Percentiles rank a stretch among this genome's conserved stretches.
These are phyloP conservation scores for Leishmania martiniquensis DNA, from an alignment of 208 protist genomes.

Conservation along the genomic window DNA sequence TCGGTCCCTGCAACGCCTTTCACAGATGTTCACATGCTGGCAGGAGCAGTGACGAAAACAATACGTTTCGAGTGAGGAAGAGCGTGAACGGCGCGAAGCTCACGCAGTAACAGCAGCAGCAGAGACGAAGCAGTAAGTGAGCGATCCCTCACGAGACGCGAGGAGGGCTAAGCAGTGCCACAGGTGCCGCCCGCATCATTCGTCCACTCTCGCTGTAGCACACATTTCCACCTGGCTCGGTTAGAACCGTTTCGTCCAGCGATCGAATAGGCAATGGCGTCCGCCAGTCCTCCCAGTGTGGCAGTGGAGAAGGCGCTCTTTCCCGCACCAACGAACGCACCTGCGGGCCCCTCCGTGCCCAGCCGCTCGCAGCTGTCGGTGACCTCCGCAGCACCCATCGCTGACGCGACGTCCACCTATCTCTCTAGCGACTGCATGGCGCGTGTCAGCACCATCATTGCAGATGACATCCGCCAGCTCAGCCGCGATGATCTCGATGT, in stretches of 20 bases:
- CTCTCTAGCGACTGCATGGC: constrained; percentile 26
- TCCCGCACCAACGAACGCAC: background rate
- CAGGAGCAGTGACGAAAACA: background rate
- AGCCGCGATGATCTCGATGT: constrained; percentile 46
- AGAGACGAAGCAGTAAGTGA: background rate
- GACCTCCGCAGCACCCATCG: background rate
- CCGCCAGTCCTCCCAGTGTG: background rate
- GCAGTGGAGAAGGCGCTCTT: constrained; percentile 9
- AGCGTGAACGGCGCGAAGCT: background rate
- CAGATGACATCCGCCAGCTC: constrained; percentile 32
- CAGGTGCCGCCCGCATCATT: background rate
- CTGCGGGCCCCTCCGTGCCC: background rate
- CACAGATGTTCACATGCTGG: background rate
- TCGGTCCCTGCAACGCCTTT: background rate
- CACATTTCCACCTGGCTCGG: background rate
- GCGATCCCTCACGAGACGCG: background rate
- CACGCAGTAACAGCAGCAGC: background rate
- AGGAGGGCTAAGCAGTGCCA: background rate
- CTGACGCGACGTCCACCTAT: background rate
- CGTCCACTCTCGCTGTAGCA: background rate
- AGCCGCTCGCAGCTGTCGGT: background rate
- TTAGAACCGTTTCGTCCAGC: background rate
- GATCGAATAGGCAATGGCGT: background rate
- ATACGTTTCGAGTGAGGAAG: background rate
- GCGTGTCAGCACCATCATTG: constrained; percentile 20